Base-by-base conservation (phyloP, 257 asterid species). In the Plantago elongata region DNA sequence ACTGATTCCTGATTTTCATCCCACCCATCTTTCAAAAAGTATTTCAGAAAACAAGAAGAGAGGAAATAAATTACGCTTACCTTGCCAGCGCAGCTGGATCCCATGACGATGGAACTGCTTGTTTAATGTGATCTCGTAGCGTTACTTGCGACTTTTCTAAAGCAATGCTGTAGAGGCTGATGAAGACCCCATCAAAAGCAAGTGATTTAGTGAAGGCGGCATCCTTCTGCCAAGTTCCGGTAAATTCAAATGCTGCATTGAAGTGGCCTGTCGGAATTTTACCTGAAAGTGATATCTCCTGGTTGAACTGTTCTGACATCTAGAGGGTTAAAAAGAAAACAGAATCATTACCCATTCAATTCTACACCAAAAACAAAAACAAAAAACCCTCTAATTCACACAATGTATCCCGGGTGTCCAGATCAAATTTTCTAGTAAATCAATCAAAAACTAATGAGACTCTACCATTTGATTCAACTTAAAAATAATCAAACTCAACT, bases 241-340 rank as follows among this genome's bases (percentile, higher is more conserved):
- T 72, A 59, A 80, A 84, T 63, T 87, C 95, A 66, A 87, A 87
- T 4, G 95, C 94, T 37, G 95, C 75, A 62, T 87, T 87, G 86
- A 84, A 84, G 55, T 84, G 90, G 61, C 95, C 95, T 0, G 94
- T 79, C 13, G 95, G 95, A 13, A 87, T 87, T 79, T 87, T 87
- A 68, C 85, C 80, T 54, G 85, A 72, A 76, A 87, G 88, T 50
- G 94, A 68, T 72, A 84, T 11, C 27, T 87, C 95, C 82, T 84
- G 95, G 81, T 87, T 87, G 84, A 87, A 87, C 69, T 83, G 94
- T 67, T 87, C 95, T 51, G 94, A 87, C 95, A 87, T 87, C 95
- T 87, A 70, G 18, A 74, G 65, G 9, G 18, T 17, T 22, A 22
- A 22, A 22, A 7, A 55, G 51, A 68, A 54, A 56, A 62, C 38